Evolutionary conservation across 495 filamentous ascomycete genomes (phyloP).

Genomic region (Tuber brumale): DNA sequence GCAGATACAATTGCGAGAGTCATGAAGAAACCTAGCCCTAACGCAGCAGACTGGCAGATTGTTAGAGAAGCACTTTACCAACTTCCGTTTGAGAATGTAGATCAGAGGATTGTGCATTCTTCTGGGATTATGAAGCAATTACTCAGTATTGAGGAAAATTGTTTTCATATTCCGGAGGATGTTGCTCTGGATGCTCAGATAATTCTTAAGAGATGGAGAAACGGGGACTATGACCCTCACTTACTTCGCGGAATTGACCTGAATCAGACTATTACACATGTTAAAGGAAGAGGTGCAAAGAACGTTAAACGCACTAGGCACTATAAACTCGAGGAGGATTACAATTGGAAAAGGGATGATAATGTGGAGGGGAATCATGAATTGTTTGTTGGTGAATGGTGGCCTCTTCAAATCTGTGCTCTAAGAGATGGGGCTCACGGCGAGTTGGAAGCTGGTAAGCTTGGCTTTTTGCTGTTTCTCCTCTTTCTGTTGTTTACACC

Average conservation of each 20-base stretch:
- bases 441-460: slow-evolving; percentile 49
- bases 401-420: slow-evolving; percentile 50
- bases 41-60: not conserved
- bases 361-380: slow-evolving; percentile 47
- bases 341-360: slow-evolving; percentile 29
- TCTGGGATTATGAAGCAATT: slow-evolving; percentile 13
- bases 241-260: slow-evolving; percentile 49
- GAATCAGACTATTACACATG: slow-evolving; percentile 17
- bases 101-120: slow-evolving; percentile 17
- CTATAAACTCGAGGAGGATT: slow-evolving; percentile 42
- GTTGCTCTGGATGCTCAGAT: slow-evolving; percentile 25
- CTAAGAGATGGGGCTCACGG: slow-evolving; percentile 56
- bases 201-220: slow-evolving; percentile 42
- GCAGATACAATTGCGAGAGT: not conserved
- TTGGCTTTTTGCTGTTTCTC: slow-evolving; percentile 40
- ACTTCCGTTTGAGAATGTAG: slow-evolving; percentile 23
- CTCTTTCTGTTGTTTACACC: slow-evolving; percentile 45
- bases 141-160: not conserved
- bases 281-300: slow-evolving; percentile 13
- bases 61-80: slow-evolving; percentile 5
- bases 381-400: slow-evolving; percentile 54
- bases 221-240: slow-evolving; percentile 45
- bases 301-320: slow-evolving; percentile 22
- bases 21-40: slow-evolving; percentile 1
- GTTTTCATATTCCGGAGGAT: slow-evolving; percentile 21